Conservation (phyloP, 208 protist species). For the Strigomonas galati region DNA sequence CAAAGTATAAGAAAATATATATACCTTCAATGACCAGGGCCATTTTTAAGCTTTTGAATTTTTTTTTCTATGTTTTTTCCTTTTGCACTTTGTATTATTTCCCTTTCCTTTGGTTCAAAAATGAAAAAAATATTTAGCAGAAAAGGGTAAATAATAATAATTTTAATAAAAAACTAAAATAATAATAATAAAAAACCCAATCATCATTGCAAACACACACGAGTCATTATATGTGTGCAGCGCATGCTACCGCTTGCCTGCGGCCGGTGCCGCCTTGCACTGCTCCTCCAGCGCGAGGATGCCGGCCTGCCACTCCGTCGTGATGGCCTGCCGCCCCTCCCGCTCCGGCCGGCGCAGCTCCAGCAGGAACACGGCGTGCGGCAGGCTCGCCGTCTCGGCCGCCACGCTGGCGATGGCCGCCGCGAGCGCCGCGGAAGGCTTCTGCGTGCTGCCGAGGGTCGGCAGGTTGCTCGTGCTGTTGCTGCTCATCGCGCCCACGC, state of each 20-base stretch:
- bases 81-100: neutral
- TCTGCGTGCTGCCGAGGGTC: neutral
- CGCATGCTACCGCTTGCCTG: no score
- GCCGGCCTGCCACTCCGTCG: neutral
- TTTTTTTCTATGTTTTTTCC: slow-evolving; percentile 10
- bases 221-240: neutral
- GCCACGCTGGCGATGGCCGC: neutral
- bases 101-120: neutral
- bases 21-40: no score
- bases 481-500: no score
- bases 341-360: neutral
- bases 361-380: neutral
- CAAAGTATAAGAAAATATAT: no score
- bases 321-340: neutral
- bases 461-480: no score
- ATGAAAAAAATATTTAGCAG: neutral
- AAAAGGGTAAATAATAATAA: slow-evolving; percentile 1
- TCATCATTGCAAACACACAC: neutral
- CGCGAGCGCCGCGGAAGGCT: neutral
- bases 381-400: neutral
- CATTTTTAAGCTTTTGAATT: no score
- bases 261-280: no score
- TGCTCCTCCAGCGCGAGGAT: no score
- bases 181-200: neutral
- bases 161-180: slow-evolving; percentile 4